phyloP scores from a whole-genome alignment of 1,284 basidiomycete genomes.

The Ustilago tritici region DNA sequence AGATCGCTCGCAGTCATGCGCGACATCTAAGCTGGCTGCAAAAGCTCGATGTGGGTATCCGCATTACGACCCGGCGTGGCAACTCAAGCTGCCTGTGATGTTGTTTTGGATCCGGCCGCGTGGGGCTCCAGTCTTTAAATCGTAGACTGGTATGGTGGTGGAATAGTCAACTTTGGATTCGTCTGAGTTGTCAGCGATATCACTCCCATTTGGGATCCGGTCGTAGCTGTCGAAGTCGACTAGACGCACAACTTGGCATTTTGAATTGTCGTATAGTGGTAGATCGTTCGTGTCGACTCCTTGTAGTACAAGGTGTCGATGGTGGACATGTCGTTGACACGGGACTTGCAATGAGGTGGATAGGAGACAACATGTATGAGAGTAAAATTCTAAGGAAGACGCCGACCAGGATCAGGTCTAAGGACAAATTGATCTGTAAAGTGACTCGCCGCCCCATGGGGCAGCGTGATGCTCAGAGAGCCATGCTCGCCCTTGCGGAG shows the following conservation, averaged over 20 bases:
- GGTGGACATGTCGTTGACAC: background rate
- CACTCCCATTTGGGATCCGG: background rate
- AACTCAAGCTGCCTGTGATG: background rate
- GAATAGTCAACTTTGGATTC: background rate
- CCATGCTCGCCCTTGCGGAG: conserved; percentile 34
- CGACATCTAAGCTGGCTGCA: too few relatives aligned
- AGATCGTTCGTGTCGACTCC: background rate
- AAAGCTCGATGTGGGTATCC: too few relatives aligned
- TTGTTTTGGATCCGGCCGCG: background rate
- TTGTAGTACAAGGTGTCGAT: background rate
- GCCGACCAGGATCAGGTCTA: too few relatives aligned
- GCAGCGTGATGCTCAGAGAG: conserved; percentile 25
- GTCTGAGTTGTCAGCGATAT: background rate
- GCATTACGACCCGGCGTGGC: too few relatives aligned
- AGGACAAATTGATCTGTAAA: too few relatives aligned
- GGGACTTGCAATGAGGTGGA: too few relatives aligned
- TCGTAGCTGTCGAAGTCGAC: background rate
- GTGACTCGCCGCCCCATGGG: background rate
- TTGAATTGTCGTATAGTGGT: background rate
- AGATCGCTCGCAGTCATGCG: background rate
- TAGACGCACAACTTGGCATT: background rate
- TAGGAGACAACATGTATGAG: too few relatives aligned
- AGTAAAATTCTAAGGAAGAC: too few relatives aligned
- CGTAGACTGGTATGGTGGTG: background rate
- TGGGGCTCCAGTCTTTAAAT: background rate